These are phyloP conservation scores for Massariosphaeria phaeospora DNA, from an alignment of 495 filamentous ascomycete species.

Conservation along the genomic window DNA sequence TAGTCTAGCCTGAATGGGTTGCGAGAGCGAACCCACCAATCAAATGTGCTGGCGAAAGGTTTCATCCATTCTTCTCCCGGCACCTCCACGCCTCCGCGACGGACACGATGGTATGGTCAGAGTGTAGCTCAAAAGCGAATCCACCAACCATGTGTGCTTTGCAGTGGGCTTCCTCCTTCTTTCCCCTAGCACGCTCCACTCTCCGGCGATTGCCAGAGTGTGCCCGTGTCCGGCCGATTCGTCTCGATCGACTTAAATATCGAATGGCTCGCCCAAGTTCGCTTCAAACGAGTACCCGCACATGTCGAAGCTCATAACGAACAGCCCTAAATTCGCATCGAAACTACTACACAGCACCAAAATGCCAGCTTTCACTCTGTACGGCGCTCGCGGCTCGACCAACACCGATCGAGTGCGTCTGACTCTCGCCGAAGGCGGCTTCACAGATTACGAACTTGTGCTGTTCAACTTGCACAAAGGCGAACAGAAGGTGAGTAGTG, in stretches of 20 bases:
- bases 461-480: constrained; percentile 16
- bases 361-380: constrained; percentile 22
- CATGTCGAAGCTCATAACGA: constrained; percentile 18
- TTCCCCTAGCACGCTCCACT: too few species aligned
- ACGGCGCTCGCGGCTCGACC: constrained; percentile 15
- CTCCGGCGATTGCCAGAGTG: not conserved
- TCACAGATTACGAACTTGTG: constrained; percentile 19
- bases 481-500: constrained; percentile 14
- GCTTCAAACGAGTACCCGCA: not conserved
- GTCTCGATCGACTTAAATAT: constrained; percentile 11
- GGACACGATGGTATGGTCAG: not conserved
- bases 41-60: not conserved
- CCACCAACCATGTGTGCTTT: not conserved
- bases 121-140: not conserved
- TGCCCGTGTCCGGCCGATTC: not conserved
- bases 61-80: too few species aligned
- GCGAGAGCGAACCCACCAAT: constrained; percentile 19
- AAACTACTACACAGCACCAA: constrained; percentile 16
- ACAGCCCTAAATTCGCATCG: constrained; percentile 8
- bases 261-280: constrained; percentile 14
- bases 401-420: constrained; percentile 18
- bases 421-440: constrained; percentile 22
- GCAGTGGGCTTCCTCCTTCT: too few species aligned
- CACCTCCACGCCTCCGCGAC: not conserved
- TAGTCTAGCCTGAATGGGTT: constrained; percentile 10